phyloP scores from a whole-genome alignment of 352 stramenopile species.

The Pythium brachiatum region DNA sequence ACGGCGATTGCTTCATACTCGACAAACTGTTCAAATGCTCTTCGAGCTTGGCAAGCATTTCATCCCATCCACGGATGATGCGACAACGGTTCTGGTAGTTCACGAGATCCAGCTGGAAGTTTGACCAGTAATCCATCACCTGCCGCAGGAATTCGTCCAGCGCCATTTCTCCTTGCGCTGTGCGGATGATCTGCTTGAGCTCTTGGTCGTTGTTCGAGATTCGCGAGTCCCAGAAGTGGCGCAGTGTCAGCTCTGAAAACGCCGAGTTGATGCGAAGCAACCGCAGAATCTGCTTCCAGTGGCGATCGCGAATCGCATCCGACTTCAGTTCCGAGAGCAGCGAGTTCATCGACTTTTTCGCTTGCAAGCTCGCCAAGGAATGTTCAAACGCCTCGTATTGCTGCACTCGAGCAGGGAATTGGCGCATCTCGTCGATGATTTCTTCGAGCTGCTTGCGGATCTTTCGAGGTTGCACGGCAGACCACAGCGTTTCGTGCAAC shows the following conservation, averaged over 20 bases:
- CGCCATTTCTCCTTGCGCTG: conserved; percentile 99
- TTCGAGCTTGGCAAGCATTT: conserved; percentile 99
- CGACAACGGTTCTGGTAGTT: conserved; percentile 94
- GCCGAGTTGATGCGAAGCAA: conserved; percentile 91
- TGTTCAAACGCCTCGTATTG: conserved; percentile 98
- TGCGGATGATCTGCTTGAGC: conserved; percentile 96
- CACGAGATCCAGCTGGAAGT: conserved; percentile 90
- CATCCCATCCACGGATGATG: conserved; percentile 98
- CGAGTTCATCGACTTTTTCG: conserved; percentile 91
- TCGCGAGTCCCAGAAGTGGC: conserved; percentile 97
- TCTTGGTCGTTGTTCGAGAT: conserved; percentile 92
- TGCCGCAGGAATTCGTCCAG: conserved; percentile 98
- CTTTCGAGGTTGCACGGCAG: conserved; percentile 92
- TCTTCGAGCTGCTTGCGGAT: conserved; percentile 96
- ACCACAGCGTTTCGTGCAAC: conserved; percentile 94
- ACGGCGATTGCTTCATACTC: conserved; percentile 99
- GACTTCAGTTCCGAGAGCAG: conserved; percentile 98
- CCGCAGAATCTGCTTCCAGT: conserved; percentile 98
- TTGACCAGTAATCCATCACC: conserved; percentile 90
- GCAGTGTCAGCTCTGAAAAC: conserved; percentile 95
- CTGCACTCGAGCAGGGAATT: conserved; percentile 94
- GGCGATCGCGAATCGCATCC: conserved; percentile 97
- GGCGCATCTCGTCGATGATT: conserved; percentile 95
- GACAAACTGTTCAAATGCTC: conserved; percentile 98
- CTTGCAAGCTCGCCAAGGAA: conserved; percentile 92